A percentile compares a stretch with the other conserved stretches of the same genome.
Evolutionary conservation across 345 rosid genomes (phyloP).

Genomic region (Aquilaria sinensis): DNA sequence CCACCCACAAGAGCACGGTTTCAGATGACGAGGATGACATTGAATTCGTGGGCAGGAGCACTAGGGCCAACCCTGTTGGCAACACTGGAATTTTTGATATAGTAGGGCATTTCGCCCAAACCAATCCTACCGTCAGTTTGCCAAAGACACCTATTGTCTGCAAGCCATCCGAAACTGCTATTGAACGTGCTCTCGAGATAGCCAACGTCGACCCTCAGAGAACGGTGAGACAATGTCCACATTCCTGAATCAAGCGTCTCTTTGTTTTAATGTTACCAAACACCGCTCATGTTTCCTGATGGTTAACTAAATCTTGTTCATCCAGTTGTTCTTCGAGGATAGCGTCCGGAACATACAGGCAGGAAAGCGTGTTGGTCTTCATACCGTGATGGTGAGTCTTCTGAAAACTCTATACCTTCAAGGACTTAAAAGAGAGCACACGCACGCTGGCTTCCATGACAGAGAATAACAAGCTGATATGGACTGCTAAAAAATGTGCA

Average conservation of each 20-base stretch:
- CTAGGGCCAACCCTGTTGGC: neutral
- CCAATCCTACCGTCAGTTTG: conserved; percentile 22
- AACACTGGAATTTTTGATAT: conserved; percentile 41
- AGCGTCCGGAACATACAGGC: conserved; percentile 67
- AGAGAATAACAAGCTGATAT: neutral
- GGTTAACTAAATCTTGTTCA: neutral
- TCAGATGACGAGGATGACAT: conserved; percentile 53
- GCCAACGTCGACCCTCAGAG: conserved; percentile 58
- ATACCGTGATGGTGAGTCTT: conserved; percentile 56
- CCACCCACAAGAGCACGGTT: conserved; percentile 28
- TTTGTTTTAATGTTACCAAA: neutral
- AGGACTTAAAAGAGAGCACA: too few species aligned
- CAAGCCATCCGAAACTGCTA: conserved; percentile 58
- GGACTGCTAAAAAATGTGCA: conserved; percentile 8
- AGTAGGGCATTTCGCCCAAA: conserved; percentile 40
- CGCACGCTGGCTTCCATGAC: neutral
- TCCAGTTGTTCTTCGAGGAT: conserved; percentile 70
- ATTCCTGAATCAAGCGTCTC: neutral
- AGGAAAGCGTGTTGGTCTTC: conserved; percentile 57
- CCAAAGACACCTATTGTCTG: conserved; percentile 63
- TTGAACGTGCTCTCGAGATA: conserved; percentile 45
- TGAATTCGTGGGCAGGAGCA: conserved; percentile 32
- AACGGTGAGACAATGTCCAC: conserved; percentile 36
- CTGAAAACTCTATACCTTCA: neutral
- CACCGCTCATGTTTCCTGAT: conserved; percentile 1